Conservation (phyloP, 176 grass and related monocot species). For the Poa annua region DNA sequence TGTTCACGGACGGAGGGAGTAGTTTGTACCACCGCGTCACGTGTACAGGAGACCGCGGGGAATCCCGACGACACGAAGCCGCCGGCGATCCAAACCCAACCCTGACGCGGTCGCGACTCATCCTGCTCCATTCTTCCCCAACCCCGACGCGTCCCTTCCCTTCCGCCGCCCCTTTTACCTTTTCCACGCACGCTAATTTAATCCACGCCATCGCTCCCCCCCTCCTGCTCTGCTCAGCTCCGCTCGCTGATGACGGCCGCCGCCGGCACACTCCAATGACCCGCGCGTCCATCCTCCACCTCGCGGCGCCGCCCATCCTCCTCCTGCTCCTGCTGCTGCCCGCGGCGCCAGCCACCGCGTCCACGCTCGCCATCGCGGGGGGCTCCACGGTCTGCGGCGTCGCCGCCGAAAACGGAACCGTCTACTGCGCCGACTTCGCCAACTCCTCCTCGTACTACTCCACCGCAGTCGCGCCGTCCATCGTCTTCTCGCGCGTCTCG, state of each 20-base stretch:
- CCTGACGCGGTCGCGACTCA: slow-evolving; percentile 15
- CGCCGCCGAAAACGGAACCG: background rate
- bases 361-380: slow-evolving; percentile 66
- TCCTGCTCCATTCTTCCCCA: background rate
- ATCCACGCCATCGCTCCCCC: background rate
- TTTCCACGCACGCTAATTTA: slow-evolving; percentile 11
- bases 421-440: slow-evolving; percentile 33
- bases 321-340: slow-evolving; percentile 32
- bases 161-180: slow-evolving; percentile 9
- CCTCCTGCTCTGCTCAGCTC: background rate
- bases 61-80: background rate
- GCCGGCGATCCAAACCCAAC: background rate
- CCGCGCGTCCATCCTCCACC: background rate
- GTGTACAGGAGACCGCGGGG: background rate
- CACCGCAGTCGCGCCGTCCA: slow-evolving; percentile 3
- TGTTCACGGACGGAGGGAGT: too few relatives aligned
- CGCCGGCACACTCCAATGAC: slow-evolving; percentile 41
- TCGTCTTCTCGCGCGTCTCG: slow-evolving; percentile 62
- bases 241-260: slow-evolving; percentile 39
- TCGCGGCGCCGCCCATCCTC: slow-evolving; percentile 13
- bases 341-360: slow-evolving; percentile 35
- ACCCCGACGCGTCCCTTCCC: background rate
- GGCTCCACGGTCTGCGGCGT: slow-evolving; percentile 64
- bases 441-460: background rate
- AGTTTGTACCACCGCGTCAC: too few relatives aligned